phyloP scores from a whole-genome alignment of 257 asterid genomes.

The Penstemon newberryi region DNA sequence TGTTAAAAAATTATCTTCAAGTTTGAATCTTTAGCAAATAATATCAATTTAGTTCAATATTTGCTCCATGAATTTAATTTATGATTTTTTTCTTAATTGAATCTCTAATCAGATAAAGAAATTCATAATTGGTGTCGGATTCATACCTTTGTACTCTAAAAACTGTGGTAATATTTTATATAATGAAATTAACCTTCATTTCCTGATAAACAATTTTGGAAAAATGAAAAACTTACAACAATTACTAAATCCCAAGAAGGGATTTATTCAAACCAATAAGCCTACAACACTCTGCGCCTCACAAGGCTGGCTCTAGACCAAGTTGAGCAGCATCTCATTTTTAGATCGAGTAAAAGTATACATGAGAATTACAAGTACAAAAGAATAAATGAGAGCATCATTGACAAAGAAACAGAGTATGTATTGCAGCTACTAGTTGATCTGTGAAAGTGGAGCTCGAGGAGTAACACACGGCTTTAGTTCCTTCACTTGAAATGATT shows the following conservation, averaged over 20 bases:
- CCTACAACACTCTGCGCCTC: constrained; percentile 30
- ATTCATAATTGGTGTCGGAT: too few species aligned
- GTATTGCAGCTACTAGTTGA: constrained; percentile 40
- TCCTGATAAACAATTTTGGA: neutral
- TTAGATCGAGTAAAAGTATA: constrained; percentile 1
- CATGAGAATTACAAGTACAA: constrained; percentile 40
- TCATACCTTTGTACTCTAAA: too few species aligned
- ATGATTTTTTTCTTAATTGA: too few species aligned
- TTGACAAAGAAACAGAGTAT: constrained; percentile 1
- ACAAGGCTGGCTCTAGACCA: constrained; percentile 11
- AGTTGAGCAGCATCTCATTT: neutral
- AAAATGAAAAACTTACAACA: constrained; percentile 31
- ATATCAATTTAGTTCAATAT: too few species aligned
- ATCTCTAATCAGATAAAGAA: too few species aligned
- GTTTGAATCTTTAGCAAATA: too few species aligned
- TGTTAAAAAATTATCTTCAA: too few species aligned
- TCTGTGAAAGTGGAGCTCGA: constrained; percentile 72
- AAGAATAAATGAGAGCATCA: constrained; percentile 14
- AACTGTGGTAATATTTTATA: neutral
- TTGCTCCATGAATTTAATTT: too few species aligned
- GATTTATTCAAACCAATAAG: constrained; percentile 33
- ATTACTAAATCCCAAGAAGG: constrained; percentile 51
- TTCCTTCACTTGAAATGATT: constrained; percentile 52
- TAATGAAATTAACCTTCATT: neutral
- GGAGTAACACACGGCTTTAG: constrained; percentile 48